Evolutionary conservation across 306 rosid genomes (phyloP).

Genomic region (Corylus avellana): DNA sequence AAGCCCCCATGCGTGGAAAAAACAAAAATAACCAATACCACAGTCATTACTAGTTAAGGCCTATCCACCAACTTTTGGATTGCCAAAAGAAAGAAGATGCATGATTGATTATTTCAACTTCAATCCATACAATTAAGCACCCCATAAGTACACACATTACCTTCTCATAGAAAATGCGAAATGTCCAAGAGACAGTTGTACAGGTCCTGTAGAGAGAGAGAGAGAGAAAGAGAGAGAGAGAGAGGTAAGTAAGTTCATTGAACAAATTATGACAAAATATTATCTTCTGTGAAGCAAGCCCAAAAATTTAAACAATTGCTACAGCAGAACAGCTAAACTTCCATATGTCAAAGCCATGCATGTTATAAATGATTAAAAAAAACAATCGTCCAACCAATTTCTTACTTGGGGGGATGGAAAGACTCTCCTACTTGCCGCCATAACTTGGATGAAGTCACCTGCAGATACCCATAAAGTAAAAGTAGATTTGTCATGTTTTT

Average conservation of each 20-base stretch:
- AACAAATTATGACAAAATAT: background rate
- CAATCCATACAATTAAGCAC: conserved; percentile 16
- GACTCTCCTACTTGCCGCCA: conserved; percentile 98
- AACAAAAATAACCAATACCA: background rate
- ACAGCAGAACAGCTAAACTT: conserved; percentile 2
- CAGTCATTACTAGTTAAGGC: background rate
- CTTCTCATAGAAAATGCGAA: conserved; percentile 88
- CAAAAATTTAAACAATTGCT: conserved; percentile 3
- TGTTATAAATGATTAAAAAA: conserved; percentile 19
- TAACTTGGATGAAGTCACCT: conserved; percentile 80
- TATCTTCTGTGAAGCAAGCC: conserved; percentile 1
- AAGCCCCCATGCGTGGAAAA: background rate
- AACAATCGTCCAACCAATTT: conserved; percentile 6
- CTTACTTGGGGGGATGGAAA: conserved; percentile 91
- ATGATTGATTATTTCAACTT: conserved; percentile 4
- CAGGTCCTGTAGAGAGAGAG: conserved; percentile 64
- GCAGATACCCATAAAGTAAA: conserved; percentile 27
- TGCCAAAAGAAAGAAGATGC: conserved; percentile 20
- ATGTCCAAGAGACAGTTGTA: conserved; percentile 91
- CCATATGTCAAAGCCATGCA: conserved; percentile 9
- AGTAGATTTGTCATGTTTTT: conserved; percentile 17
- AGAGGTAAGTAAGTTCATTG: conserved; percentile 26
- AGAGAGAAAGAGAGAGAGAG: background rate
- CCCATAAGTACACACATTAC: conserved; percentile 36
- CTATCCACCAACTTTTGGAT: conserved; percentile 21